Evolutionary conservation across 371 early-diverging fungal species (phyloP).

Genomic region (Syncephalastrum monosporum): DNA sequence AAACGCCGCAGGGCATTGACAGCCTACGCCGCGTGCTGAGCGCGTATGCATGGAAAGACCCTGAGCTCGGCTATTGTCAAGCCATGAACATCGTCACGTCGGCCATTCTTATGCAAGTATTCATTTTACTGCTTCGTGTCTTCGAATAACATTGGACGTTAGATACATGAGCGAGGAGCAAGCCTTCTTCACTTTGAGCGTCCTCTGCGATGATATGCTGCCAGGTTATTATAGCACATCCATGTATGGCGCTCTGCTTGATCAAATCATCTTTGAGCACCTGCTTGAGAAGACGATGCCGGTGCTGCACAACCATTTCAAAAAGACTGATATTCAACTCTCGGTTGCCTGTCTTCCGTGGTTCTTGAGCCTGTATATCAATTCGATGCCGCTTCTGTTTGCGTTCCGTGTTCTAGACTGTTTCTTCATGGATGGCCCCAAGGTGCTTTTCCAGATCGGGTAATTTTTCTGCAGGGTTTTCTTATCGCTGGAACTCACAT

Average conservation of each 20-base stretch:
- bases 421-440: conserved; percentile 92
- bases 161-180: conserved; percentile 94
- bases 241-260: conserved; percentile 96
- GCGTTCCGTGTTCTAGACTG: conserved; percentile 92
- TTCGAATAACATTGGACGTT: background rate
- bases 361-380: conserved; percentile 94
- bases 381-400: conserved; percentile 87
- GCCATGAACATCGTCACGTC: conserved; percentile 98
- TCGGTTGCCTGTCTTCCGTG: conserved; percentile 94
- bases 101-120: conserved; percentile 78
- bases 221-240: conserved; percentile 94
- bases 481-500: too few species aligned
- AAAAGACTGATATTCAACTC: conserved; percentile 87
- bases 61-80: conserved; percentile 97
- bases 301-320: conserved; percentile 75
- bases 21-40: conserved; percentile 86
- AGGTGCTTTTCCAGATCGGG: conserved; percentile 91
- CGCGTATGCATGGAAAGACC: conserved; percentile 83
- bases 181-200: conserved; percentile 91
- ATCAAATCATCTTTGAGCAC: conserved; percentile 93
- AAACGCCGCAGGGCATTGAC: conserved; percentile 87
- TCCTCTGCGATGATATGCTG: conserved; percentile 85
- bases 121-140: conserved; percentile 11
- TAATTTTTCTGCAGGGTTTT: conserved; percentile 19
- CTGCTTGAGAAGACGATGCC: conserved; percentile 81